phyloP scores from a whole-genome alignment of 2,329 filamentous ascomycete species.

The Thielaviopsis punctulata region DNA sequence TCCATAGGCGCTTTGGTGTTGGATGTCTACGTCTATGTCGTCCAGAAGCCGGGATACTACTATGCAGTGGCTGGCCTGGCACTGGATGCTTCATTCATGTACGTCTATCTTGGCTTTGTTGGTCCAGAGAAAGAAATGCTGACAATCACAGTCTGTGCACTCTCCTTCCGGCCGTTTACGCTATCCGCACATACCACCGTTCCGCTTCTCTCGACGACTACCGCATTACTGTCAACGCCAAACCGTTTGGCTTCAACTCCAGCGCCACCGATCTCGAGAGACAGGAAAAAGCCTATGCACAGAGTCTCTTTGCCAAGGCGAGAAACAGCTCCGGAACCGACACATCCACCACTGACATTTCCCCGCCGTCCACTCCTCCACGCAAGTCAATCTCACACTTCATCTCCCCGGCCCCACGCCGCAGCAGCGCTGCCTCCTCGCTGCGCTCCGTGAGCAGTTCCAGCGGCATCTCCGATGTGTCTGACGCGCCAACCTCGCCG shows the following conservation, averaged over 20 bases:
- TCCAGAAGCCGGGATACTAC: slow-evolving; percentile 23
- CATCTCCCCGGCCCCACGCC: not conserved
- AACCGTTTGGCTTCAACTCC: slow-evolving; percentile 27
- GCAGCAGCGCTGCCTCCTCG: slow-evolving; percentile 13
- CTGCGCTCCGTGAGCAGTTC: not conserved
- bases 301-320: not conserved
- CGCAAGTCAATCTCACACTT: slow-evolving; percentile 4
- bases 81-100: slow-evolving; percentile 33
- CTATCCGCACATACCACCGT: slow-evolving; percentile 29
- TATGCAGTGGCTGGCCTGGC: slow-evolving; percentile 33
- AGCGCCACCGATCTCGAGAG: slow-evolving; percentile 13
- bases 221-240: slow-evolving; percentile 30
- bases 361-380: not conserved
- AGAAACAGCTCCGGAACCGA: not conserved
- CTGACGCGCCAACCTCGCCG: not conserved
- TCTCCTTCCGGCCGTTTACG: slow-evolving; percentile 28
- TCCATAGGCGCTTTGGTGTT: slow-evolving; percentile 30
- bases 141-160: slow-evolving; percentile 22
- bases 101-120: slow-evolving; percentile 15
- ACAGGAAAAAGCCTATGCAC: slow-evolving; percentile 9
- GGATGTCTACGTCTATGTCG: slow-evolving; percentile 33
- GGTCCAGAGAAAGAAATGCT: not conserved
- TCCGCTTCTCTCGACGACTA: slow-evolving; percentile 33
- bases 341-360: not conserved
- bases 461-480: not conserved